phyloP scores from a whole-genome alignment of 2,329 filamentous ascomycete genomes.

The Alternaria hordeiaustralica region DNA sequence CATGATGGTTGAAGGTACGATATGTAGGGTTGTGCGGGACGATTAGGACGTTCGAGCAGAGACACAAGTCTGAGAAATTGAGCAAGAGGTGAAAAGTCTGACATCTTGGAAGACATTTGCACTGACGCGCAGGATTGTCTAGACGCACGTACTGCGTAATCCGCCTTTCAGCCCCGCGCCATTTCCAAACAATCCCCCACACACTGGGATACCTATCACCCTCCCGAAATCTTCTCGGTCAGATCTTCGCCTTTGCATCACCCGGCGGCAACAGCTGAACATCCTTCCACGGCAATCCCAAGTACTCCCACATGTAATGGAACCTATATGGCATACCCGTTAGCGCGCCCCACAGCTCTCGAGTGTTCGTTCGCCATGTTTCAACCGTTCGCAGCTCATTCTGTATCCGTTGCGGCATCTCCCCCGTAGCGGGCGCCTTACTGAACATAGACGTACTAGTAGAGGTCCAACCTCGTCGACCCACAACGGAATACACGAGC shows the following conservation, averaged over 20 bases:
- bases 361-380: constrained; percentile 13
- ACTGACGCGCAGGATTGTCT: constrained; percentile 3
- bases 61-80: neutral
- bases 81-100: neutral
- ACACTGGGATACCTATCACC: neutral
- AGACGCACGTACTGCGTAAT: neutral
- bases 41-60: neutral
- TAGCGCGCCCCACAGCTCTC: constrained; percentile 15
- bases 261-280: constrained; percentile 53
- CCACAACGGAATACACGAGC: neutral
- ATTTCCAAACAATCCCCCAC: neutral
- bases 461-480: neutral
- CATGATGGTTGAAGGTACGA: neutral
- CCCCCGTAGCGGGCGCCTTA: constrained; percentile 16
- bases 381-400: constrained; percentile 20
- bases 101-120: neutral
- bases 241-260: constrained; percentile 40
- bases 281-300: constrained; percentile 67
- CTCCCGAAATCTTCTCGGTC: constrained; percentile 6
- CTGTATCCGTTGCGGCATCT: neutral
- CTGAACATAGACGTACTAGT: constrained; percentile 7
- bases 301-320: constrained; percentile 71
- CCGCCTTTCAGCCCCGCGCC: neutral
- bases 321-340: constrained; percentile 55
- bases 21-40: neutral